These are phyloP conservation scores for Irpex rosettiformis DNA, from an alignment of 1,284 basidiomycete species.

Conservation along the genomic window DNA sequence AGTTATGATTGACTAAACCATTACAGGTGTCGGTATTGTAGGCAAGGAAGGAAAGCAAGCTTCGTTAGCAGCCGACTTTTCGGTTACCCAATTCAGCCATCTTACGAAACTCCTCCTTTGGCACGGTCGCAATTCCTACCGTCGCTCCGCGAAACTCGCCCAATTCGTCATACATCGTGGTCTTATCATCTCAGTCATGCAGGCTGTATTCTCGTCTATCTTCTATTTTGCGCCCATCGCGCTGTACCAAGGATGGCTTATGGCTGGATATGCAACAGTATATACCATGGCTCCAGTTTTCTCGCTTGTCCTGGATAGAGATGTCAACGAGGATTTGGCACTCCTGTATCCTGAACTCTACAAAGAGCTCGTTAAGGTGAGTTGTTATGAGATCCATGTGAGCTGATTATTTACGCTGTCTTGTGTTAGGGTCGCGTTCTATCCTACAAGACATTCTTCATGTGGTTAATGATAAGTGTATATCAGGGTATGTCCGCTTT, in stretches of 20 bases:
- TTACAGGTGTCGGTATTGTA: slow-evolving; percentile 93
- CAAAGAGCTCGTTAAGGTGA: slow-evolving; percentile 93
- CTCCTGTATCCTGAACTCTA: slow-evolving; percentile 97
- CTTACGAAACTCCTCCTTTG: slow-evolving; percentile 95
- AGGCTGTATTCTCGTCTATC: slow-evolving; percentile 95
- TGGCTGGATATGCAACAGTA: slow-evolving; percentile 96
- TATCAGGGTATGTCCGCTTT: slow-evolving; percentile 77
- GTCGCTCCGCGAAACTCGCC: slow-evolving; percentile 94
- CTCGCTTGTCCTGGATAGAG: slow-evolving; percentile 92
- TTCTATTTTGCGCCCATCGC: slow-evolving; percentile 99
- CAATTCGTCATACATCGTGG: slow-evolving; percentile 99
- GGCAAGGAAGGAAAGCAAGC: slow-evolving; percentile 99
- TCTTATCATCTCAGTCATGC: slow-evolving; percentile 96
- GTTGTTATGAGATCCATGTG: slow-evolving; percentile 14
- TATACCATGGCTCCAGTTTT: slow-evolving; percentile 99
- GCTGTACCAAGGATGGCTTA: slow-evolving; percentile 96
- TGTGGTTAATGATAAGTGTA: slow-evolving; percentile 95
- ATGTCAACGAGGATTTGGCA: slow-evolving; percentile 95
- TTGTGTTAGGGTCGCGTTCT: slow-evolving; percentile 76
- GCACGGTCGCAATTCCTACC: slow-evolving; percentile 98
- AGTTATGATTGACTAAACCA: background rate
- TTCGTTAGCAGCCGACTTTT: slow-evolving; percentile 96
- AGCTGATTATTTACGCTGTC: background rate
- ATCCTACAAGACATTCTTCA: slow-evolving; percentile 97
- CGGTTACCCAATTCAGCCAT: slow-evolving; percentile 93